phyloP scores from a whole-genome alignment of 2,329 filamentous ascomycete species.

The Mycocentrospora acerina region DNA sequence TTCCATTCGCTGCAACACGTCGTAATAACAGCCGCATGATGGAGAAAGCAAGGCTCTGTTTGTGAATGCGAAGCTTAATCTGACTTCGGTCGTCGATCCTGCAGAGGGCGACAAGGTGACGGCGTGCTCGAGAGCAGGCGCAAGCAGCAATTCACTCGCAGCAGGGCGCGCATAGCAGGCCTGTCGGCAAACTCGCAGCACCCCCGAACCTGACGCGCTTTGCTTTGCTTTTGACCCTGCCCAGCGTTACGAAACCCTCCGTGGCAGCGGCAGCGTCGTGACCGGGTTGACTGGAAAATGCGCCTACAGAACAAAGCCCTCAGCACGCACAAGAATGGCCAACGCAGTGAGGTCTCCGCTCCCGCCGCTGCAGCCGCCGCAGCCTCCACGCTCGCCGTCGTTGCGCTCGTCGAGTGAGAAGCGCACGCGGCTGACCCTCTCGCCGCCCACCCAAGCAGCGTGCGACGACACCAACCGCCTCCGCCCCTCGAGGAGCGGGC shows the following conservation, averaged over 20 bases:
- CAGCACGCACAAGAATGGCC: conserved; percentile 25
- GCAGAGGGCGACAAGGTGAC: conserved; percentile 4
- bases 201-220: conserved; percentile 34
- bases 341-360: conserved; percentile 24
- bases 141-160: conserved; percentile 17
- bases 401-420: conserved; percentile 27
- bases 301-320: conserved; percentile 23
- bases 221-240: conserved; percentile 19
- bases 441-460: conserved; percentile 27
- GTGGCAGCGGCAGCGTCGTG: conserved; percentile 32
- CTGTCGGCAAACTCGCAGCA: conserved; percentile 14
- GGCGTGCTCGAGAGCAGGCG: conserved; percentile 1
- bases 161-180: too few species aligned
- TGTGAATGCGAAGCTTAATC: conserved; percentile 14
- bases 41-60: conserved; percentile 7
- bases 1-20: conserved; percentile 17
- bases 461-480: too few species aligned
- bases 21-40: conserved; percentile 6
- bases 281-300: conserved; percentile 30
- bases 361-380: too few species aligned
- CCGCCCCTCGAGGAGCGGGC: conserved; percentile 25
- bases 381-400: too few species aligned
- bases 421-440: conserved; percentile 31
- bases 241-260: conserved; percentile 31
- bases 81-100: conserved; percentile 10